Conservation (phyloP, 2,329 filamentous ascomycete species). For the Fonsecaea pedrosoi region DNA sequence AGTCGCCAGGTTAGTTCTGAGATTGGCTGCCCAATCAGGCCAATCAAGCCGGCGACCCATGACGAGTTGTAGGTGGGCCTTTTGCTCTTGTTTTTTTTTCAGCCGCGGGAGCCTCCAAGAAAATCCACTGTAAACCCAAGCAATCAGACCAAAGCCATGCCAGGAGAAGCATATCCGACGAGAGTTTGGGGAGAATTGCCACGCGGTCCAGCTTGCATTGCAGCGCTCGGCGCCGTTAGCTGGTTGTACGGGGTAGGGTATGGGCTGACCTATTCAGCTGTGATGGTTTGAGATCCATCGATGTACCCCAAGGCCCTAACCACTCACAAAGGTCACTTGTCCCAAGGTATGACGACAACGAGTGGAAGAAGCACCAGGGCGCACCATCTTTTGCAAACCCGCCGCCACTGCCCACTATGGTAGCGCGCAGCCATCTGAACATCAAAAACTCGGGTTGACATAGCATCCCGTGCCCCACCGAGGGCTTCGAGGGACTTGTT, state of each 20-base stretch:
- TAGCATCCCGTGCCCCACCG: not conserved
- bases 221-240: slow-evolving; percentile 13
- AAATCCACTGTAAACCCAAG: slow-evolving; percentile 4
- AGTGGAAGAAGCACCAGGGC: not conserved
- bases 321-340: not conserved
- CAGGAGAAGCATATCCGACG: slow-evolving; percentile 20
- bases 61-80: slow-evolving; percentile 7
- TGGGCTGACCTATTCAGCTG: slow-evolving; percentile 4
- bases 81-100: slow-evolving; percentile 16
- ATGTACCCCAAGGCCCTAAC: slow-evolving; percentile 3
- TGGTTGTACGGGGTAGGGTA: not conserved
- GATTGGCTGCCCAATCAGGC: slow-evolving; percentile 11
- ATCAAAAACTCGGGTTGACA: slow-evolving; percentile 5
- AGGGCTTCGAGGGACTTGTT: not conserved
- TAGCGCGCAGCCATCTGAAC: not conserved
- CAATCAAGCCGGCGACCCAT: slow-evolving; percentile 19
- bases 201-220: slow-evolving; percentile 24
- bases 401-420: not conserved
- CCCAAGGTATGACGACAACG: slow-evolving; percentile 9
- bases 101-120: slow-evolving; percentile 25
- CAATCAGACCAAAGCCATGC: slow-evolving; percentile 4
- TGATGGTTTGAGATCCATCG: not conserved
- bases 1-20: slow-evolving; percentile 21
- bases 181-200: slow-evolving; percentile 17
- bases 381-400: not conserved